phyloP scores from a whole-genome alignment of 768 basidiomycete species.

The Ephemerocybe angulata region DNA sequence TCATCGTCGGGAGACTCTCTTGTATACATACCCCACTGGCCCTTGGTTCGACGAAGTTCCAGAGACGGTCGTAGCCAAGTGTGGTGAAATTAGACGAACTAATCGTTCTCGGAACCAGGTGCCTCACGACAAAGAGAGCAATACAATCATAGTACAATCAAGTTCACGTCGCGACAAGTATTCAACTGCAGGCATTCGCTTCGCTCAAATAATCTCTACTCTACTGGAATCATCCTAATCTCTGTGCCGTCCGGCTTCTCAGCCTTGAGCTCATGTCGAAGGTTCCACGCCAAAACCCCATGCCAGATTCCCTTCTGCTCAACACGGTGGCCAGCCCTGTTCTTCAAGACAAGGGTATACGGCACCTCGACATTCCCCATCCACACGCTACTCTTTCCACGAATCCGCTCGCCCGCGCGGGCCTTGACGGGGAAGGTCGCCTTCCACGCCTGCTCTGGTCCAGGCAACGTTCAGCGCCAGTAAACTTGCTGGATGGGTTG shows the following conservation, averaged over 20 bases:
- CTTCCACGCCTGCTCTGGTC: neutral
- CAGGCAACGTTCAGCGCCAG: too few species aligned
- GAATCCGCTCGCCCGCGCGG: neutral
- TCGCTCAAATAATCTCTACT: neutral
- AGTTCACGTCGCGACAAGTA: too few species aligned
- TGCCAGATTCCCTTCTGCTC: slow-evolving; percentile 1
- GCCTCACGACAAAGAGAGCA: too few species aligned
- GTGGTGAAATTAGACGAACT: too few species aligned
- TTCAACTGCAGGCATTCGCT: too few species aligned
- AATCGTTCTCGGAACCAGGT: too few species aligned
- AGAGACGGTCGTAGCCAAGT: too few species aligned
- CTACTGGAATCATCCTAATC: neutral
- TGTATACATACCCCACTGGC: too few species aligned
- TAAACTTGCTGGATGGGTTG: too few species aligned
- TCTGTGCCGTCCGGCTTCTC: neutral
- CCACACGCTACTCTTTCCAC: neutral
- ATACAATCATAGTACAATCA: too few species aligned
- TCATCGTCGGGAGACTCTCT: too few species aligned
- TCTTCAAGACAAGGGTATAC: neutral
- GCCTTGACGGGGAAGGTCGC: neutral
- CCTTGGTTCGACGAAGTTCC: too few species aligned
- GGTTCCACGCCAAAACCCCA: neutral
- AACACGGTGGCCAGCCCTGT: neutral
- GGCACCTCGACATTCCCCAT: neutral
- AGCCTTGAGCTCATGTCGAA: neutral